Conservation (phyloP, 2,329 filamentous ascomycete species). For the Phoma sp. region DNA sequence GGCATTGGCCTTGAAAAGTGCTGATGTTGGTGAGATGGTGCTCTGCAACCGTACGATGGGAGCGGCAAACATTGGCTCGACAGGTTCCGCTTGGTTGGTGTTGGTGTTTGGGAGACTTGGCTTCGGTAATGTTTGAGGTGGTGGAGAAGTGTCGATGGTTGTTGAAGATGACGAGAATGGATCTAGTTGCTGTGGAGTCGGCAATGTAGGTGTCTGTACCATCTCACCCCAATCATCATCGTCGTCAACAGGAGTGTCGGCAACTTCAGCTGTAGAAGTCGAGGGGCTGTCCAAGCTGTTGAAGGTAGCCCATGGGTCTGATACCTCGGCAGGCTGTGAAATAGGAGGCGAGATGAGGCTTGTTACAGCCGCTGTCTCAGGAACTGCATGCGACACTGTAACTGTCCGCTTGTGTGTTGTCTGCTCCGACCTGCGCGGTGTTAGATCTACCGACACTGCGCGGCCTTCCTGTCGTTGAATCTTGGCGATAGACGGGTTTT, state of each 20-base stretch:
- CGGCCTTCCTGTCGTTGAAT: conserved; percentile 30
- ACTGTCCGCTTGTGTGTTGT: conserved; percentile 24
- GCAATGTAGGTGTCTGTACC: conserved; percentile 45
- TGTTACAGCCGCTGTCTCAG: conserved; percentile 27
- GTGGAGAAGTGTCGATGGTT: conserved; percentile 14
- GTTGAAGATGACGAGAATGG: conserved; percentile 19
- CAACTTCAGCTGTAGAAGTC: conserved; percentile 6
- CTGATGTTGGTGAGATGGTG: conserved; percentile 45
- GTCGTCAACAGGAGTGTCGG: conserved; percentile 31
- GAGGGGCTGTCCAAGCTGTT: conserved; percentile 22
- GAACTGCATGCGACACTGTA: conserved; percentile 8
- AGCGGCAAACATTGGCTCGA: conserved; percentile 34
- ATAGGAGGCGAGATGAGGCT: conserved; percentile 18
- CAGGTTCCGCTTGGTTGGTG: conserved; percentile 17
- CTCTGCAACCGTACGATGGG: conserved; percentile 43
- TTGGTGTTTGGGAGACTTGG: conserved; percentile 19
- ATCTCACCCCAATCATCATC: conserved; percentile 52
- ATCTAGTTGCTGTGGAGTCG: conserved; percentile 27
- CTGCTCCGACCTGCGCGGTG: conserved; percentile 15
- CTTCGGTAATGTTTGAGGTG: conserved; percentile 21
- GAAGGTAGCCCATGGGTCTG: conserved; percentile 27
- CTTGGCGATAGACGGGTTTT: conserved; percentile 23
- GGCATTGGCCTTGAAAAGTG: conserved; percentile 37
- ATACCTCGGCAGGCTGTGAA: conserved; percentile 5
- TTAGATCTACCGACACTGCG: conserved; percentile 31